phyloP scores from a whole-genome alignment of 108 stramenopile genomes.

The Pseudonitzschia delicatissima region DNA sequence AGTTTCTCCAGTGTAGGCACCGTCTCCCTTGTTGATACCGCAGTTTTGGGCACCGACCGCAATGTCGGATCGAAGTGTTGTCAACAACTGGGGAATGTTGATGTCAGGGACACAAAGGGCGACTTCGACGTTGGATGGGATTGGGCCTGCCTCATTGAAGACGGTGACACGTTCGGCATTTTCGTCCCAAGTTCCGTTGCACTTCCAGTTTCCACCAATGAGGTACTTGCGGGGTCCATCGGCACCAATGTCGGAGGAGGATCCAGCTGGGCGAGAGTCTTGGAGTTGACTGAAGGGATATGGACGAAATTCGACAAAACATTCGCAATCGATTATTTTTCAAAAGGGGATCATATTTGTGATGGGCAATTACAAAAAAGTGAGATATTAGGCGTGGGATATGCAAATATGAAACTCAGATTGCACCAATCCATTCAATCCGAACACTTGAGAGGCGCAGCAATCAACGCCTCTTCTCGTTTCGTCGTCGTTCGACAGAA shows the following conservation, averaged over 20 bases:
- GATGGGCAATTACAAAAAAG: too few relatives aligned
- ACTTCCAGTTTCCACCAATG: constrained; percentile 96
- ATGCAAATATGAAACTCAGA: too few relatives aligned
- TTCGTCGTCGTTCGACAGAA: too few relatives aligned
- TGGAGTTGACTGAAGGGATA: too few relatives aligned
- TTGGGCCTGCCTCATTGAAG: constrained; percentile 85
- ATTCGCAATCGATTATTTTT: too few relatives aligned
- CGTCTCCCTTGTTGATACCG: constrained; percentile 55
- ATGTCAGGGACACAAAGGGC: constrained; percentile 78
- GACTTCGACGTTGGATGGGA: constrained; percentile 82
- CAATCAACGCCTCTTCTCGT: too few relatives aligned
- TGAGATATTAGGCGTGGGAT: too few relatives aligned
- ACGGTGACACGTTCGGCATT: constrained; percentile 66
- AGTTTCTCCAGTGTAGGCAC: constrained; percentile 98
- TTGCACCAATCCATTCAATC: too few relatives aligned
- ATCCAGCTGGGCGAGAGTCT: constrained; percentile 29
- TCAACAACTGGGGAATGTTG: constrained; percentile 66
- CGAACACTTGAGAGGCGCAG: too few relatives aligned
- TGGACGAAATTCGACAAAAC: too few relatives aligned
- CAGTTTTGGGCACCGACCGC: constrained; percentile 85
- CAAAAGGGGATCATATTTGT: too few relatives aligned
- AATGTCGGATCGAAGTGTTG: constrained; percentile 72
- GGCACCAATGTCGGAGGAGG: constrained; percentile 9
- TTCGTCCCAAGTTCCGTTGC: constrained; percentile 80
- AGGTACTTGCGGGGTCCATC: constrained; percentile 73